Base-by-base conservation (phyloP, 2,329 filamentous ascomycete genomes). In the Knufia fluminis region DNA sequence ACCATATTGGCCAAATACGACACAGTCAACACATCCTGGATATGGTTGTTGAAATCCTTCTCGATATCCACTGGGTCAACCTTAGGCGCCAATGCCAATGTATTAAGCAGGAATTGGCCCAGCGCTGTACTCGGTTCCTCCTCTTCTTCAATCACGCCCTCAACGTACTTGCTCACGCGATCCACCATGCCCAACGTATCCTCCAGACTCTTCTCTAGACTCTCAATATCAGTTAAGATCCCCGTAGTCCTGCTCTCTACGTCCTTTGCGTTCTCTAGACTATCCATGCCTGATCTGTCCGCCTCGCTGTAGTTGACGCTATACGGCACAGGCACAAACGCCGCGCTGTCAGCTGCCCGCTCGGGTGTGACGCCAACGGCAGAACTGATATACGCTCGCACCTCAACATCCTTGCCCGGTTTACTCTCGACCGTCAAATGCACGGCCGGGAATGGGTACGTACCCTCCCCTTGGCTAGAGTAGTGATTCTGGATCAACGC, bases 401-500 rank as follows among this genome's bases (percentile, higher is more conserved):
- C 86, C 70, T 91, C 85, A 60, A 97, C 87, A 60, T 92, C 84
- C 71, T 88, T 78, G 62, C 90, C 90, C 38, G 92, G 82, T 58
- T 89, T 83, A 54, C 90, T 96, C 55, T 84, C 89, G 59, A 97
- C 88, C 55, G 92, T 98, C 68, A 98, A 77, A 73, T 98, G 92
- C 44, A 98, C 85, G 57, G 92, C 91, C n/a, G 92, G 92, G 71
- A 96, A 87, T 48, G 92, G 92, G 75, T 85, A 96, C 51, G 92
- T 98, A 66, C 92, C 92, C 57, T 95, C 94, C 64, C 94, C 92
- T 64, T 94, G 89, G 65, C 88, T 86, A 65, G 86, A 87, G 77
- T 97, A 98, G 77, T 97, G 98, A 78, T 98, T 98, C 74, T 98
- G 92, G 71, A 95, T 98, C 62, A 98, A 80, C 62, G 92, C 92